These are phyloP conservation scores for Kodamaea fukazawae DNA, from an alignment of 805 yeast species.

Conservation along the genomic window DNA sequence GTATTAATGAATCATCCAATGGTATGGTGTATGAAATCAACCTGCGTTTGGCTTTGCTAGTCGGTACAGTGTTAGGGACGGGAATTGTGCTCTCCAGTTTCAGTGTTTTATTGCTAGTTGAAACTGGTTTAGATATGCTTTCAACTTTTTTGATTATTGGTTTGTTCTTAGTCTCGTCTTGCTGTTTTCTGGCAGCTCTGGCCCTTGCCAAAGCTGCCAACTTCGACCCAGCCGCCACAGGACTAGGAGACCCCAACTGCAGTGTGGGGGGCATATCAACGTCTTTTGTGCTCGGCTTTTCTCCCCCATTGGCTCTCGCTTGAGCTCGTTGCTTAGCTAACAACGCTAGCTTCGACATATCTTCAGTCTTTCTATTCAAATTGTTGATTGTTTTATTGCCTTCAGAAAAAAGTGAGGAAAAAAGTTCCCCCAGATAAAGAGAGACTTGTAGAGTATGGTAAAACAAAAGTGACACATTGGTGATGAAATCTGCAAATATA, in stretches of 20 bases:
- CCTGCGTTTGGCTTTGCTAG: not conserved
- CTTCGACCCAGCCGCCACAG: slow-evolving; percentile 29
- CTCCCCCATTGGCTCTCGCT: slow-evolving; percentile 5
- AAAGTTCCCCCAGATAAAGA: not conserved
- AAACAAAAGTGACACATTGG: too few species aligned
- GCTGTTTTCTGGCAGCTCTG: slow-evolving; percentile 17
- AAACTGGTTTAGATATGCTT: not conserved
- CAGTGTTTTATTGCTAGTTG: too few species aligned
- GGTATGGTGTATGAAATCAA: not conserved
- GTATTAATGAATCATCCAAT: slow-evolving; percentile 6
- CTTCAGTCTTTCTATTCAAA: not conserved
- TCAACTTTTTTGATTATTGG: not conserved
- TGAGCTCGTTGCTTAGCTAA: slow-evolving; percentile 23
- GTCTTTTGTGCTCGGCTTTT: slow-evolving; percentile 1
- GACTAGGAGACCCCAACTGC: not conserved
- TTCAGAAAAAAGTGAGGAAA: slow-evolving; percentile 1
- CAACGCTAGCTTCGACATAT: slow-evolving; percentile 24
- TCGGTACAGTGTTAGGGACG: not conserved
- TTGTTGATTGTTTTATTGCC: not conserved
- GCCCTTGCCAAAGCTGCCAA: slow-evolving; percentile 49
- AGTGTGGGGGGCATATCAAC: slow-evolving; percentile 3
- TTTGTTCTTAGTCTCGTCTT: not conserved
- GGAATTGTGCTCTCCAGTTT: too few species aligned
- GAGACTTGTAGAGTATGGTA: too few species aligned
- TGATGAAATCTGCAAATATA: slow-evolving; percentile 18